Percentiles rank a stretch among this genome's conserved stretches.
These are phyloP conservation scores for Hericium erinaceus DNA, from an alignment of 768 basidiomycete species.

Conservation along the genomic window DNA sequence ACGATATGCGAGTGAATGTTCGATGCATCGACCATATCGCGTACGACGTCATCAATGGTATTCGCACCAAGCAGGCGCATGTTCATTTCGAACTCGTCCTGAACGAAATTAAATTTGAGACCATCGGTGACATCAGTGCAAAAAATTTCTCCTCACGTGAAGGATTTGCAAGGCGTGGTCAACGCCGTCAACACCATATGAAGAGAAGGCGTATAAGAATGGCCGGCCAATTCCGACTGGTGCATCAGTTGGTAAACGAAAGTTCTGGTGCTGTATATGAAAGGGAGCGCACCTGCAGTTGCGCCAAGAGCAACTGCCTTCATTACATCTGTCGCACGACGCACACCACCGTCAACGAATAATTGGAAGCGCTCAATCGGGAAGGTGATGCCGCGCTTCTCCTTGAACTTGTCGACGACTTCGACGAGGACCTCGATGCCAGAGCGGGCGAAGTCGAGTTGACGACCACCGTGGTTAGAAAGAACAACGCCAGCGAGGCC, in stretches of 20 bases:
- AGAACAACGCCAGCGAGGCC: slow-evolving; percentile 71
- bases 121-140: background rate
- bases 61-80: slow-evolving; percentile 83
- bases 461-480: slow-evolving; percentile 77
- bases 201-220: slow-evolving; percentile 76
- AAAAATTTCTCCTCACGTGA: slow-evolving; percentile 32
- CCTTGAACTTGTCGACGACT: slow-evolving; percentile 63
- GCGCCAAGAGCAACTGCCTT: slow-evolving; percentile 83
- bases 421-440: slow-evolving; percentile 88
- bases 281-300: background rate
- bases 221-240: slow-evolving; percentile 74
- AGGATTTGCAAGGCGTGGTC: slow-evolving; percentile 71
- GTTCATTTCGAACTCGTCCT: slow-evolving; percentile 98
- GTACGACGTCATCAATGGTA: slow-evolving; percentile 66
- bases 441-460: slow-evolving; percentile 74
- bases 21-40: slow-evolving; percentile 81
- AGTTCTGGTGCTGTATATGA: too few species aligned
- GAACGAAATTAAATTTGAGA: background rate
- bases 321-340: slow-evolving; percentile 78
- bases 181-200: slow-evolving; percentile 82
- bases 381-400: slow-evolving; percentile 49
- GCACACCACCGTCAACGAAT: slow-evolving; percentile 86
- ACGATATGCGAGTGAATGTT: slow-evolving; percentile 55
- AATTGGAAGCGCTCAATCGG: slow-evolving; percentile 74
- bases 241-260: too few species aligned